Evolutionary conservation across 139 green algal species (phyloP).

Genomic region (Closterium sp.): DNA sequence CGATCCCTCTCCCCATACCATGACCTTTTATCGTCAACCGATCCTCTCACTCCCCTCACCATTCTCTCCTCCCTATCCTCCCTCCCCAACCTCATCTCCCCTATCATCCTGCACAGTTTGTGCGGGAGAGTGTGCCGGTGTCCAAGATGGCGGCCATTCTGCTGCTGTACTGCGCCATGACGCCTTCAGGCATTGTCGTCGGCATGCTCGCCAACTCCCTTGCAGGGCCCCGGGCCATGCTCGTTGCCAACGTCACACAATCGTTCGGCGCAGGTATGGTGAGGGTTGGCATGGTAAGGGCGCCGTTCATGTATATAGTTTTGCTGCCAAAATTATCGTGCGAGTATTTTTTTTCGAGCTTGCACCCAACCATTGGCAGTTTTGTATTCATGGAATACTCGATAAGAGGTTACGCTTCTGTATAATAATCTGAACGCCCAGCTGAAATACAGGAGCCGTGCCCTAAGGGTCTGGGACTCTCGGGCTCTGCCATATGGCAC

Average conservation of each 20-base stretch:
- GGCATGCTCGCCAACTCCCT: slow-evolving; percentile 33
- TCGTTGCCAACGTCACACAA: slow-evolving; percentile 34
- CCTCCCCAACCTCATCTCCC: too few species aligned
- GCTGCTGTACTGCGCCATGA: slow-evolving; percentile 49
- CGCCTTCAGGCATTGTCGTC: slow-evolving; percentile 34
- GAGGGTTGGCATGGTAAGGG: background rate
- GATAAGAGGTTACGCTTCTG: background rate
- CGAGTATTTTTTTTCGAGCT: too few species aligned
- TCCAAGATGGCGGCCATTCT: slow-evolving; percentile 32
- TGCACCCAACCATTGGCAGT: background rate
- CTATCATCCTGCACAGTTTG: slow-evolving; percentile 35
- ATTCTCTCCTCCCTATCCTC: background rate
- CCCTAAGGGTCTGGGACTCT: too few species aligned
- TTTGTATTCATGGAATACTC: background rate
- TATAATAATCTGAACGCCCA: too few species aligned
- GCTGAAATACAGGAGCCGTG: too few species aligned
- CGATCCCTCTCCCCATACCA: background rate
- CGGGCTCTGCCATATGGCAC: too few species aligned
- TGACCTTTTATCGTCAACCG: too few species aligned
- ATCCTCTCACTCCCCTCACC: too few species aligned
- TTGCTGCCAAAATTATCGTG: too few species aligned
- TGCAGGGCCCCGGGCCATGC: background rate
- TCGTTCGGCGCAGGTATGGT: slow-evolving; percentile 36
- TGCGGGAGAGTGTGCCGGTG: slow-evolving; percentile 28
- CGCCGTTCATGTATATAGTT: too few species aligned